Base-by-base conservation (phyloP, 2,329 filamentous ascomycete species). In the Knufia fluminis region DNA sequence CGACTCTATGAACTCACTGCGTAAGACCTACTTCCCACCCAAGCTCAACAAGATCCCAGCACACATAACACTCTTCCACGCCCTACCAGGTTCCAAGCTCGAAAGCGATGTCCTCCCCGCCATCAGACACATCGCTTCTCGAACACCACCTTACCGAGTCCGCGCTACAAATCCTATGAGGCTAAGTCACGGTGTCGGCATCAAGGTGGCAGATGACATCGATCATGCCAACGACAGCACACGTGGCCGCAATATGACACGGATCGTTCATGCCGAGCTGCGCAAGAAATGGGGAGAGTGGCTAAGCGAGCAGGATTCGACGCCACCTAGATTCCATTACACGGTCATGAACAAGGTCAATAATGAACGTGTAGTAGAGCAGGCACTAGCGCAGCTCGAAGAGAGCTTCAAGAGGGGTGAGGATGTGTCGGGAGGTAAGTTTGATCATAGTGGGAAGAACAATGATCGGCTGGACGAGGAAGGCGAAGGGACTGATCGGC, bases 31-130 rank as follows among this genome's bases (percentile, higher is more conserved):
- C 35, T 60, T 60, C 35, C 58, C 57, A 7, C 24, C 41, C 20
- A 9, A 51, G 2, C 39, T 59, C 3, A 60, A 60, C 51, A 56
- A 59, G 26, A 38, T 60, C 14, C 41, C 49, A 7, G 56, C 57
- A 4, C 59, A 60, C 42, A 52, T 61, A 10, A 54, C 59, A 10
- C 51, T 61, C 22, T 60, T 61, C 45, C 59, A 54, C 40, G 57
- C 59, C n/a, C 52, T 61, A 0, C 59, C 59, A 16, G 53, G 47
- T 20, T 55, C 56, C 10, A 49, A 56, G 36, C 46, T 59, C 20
- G 31, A 46, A 16, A 43, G 28, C 28, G 26, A 46, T 16, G 51
- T 58, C 16, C 33, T 40, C 8, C 39, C 33, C 2, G 36, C 44
- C 26, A 48, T 60, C 20, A 33, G 40, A 12, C 9, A 35, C 4